A percentile compares a stretch with the other conserved stretches of the same genome.
Conservation (phyloP, 192 early-diverging fungal species). For the Backusella australiensis region DNA sequence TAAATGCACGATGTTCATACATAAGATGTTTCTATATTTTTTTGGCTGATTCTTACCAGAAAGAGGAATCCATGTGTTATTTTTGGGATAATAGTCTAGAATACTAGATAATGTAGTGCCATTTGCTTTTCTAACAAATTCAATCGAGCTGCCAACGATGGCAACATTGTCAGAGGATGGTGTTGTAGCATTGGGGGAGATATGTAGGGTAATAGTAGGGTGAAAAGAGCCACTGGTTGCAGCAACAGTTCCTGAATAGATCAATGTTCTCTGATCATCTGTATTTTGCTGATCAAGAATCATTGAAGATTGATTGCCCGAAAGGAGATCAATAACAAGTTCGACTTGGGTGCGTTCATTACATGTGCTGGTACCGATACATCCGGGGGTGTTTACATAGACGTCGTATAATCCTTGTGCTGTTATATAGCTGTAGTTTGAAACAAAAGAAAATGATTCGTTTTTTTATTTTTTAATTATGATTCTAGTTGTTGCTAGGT, state of each 20-base stretch:
- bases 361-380: constrained; percentile 24
- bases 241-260: constrained; percentile 28
- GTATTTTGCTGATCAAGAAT: constrained; percentile 15
- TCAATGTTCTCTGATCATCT: constrained; percentile 7
- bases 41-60: not conserved
- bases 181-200: constrained; percentile 8
- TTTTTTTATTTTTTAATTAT: not conserved
- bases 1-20: not conserved
- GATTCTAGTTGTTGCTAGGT: not conserved
- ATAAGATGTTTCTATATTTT: not conserved
- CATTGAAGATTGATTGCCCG: not conserved
- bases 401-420: constrained; percentile 30
- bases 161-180: constrained; percentile 17
- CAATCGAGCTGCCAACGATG: constrained; percentile 25
- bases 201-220: constrained; percentile 19
- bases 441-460: not conserved
- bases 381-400: constrained; percentile 34
- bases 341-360: constrained; percentile 25
- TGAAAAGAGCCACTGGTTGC: constrained; percentile 22
- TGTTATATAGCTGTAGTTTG: constrained; percentile 5
- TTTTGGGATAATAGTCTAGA: constrained; percentile 15
- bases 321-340: not conserved
- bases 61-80: constrained; percentile 16
- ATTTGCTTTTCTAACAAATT: constrained; percentile 21
- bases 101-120: constrained; percentile 18